Evolutionary conservation across 768 basidiomycete genomes (phyloP).

Genomic region (Coprinopsis sp.): DNA sequence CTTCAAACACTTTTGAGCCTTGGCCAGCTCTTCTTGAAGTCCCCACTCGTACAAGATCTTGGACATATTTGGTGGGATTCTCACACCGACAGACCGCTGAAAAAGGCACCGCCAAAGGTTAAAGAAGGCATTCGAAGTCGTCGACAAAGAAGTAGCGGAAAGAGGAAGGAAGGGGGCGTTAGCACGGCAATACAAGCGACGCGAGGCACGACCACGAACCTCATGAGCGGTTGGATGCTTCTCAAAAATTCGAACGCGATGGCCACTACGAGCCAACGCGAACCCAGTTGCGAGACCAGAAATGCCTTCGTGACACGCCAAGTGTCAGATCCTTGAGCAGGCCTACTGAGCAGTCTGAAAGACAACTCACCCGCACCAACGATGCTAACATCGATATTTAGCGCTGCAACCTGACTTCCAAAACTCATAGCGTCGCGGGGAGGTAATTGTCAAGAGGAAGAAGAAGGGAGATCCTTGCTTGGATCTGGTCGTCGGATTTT

Average conservation of each 20-base stretch:
- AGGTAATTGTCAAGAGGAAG: background rate
- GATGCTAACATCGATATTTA: slow-evolving; percentile 38
- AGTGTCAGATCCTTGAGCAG: no score
- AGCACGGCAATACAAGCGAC: background rate
- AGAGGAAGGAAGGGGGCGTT: background rate
- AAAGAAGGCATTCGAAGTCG: no score
- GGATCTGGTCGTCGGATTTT: background rate
- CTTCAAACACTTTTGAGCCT: slow-evolving; percentile 28
- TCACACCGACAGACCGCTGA: slow-evolving; percentile 36
- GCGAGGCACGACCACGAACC: slow-evolving; percentile 23
- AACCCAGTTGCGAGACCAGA: slow-evolving; percentile 47
- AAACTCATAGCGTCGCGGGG: slow-evolving; percentile 6
- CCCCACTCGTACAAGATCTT: slow-evolving; percentile 52
- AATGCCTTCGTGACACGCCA: no score
- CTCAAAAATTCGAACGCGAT: slow-evolving; percentile 48
- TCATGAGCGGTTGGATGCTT: slow-evolving; percentile 26
- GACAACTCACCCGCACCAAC: slow-evolving; percentile 40
- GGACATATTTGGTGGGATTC: slow-evolving; percentile 49
- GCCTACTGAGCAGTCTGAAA: no score
- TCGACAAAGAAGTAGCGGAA: no score
- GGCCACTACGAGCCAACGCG: slow-evolving; percentile 44
- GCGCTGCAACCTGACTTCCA: slow-evolving; percentile 19
- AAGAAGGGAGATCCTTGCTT: background rate
- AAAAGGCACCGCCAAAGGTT: background rate
- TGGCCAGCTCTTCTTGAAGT: slow-evolving; percentile 35